Conservation (phyloP, 306 rosid species). For the Vicia sativa region DNA sequence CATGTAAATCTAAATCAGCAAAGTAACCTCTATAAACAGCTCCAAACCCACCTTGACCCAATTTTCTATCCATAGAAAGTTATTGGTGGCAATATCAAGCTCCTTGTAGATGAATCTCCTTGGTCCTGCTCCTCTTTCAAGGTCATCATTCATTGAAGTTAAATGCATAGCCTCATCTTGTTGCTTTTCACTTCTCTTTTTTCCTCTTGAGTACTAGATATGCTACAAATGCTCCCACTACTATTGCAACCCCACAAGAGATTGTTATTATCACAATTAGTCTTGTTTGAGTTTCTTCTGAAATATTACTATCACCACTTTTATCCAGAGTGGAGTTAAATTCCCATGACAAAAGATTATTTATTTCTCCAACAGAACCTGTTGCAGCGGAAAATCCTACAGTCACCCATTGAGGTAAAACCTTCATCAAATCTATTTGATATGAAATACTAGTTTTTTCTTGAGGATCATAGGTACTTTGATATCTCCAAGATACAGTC, state of each 20-base stretch:
- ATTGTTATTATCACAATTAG: neutral
- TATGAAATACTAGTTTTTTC: constrained; percentile 37
- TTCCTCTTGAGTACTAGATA: constrained; percentile 3
- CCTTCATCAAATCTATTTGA: constrained; percentile 32
- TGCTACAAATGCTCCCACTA: constrained; percentile 13
- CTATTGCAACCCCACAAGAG: constrained; percentile 18
- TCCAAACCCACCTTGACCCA: constrained; percentile 34
- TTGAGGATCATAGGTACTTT: neutral
- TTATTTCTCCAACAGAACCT: accelerated
- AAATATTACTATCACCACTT: neutral
- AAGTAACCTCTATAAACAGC: constrained; percentile 48
- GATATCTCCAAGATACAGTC: constrained; percentile 46
- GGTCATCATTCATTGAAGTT: constrained; percentile 30
- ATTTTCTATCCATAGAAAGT: constrained; percentile 42
- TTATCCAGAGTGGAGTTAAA: constrained; percentile 42
- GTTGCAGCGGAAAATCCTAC: constrained; percentile 48
- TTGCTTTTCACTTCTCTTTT: neutral
- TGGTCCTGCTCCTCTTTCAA: too few relatives aligned
- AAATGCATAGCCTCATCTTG: constrained; percentile 22
- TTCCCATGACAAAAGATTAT: constrained; percentile 45
- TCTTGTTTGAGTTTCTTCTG: neutral
- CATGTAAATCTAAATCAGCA: constrained; percentile 17
- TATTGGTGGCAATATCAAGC: too few relatives aligned
- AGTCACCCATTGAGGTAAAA: constrained; percentile 44
- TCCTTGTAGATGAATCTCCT: too few relatives aligned